Conservation (phyloP, 1,284 basidiomycete genomes). For the Pseudozyma pruni region DNA sequence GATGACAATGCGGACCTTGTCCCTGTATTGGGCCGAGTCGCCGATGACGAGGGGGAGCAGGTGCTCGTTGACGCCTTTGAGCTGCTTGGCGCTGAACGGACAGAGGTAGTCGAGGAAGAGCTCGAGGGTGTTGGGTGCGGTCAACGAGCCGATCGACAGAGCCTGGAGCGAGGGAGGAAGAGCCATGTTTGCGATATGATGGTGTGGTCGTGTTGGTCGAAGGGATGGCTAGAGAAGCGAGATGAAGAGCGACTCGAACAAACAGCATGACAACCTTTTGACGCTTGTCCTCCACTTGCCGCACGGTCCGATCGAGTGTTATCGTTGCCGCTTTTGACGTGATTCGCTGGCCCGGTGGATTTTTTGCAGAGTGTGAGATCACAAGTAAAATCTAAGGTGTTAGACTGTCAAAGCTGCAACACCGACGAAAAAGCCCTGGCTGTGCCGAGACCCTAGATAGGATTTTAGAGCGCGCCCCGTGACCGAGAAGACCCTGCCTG, state of each 20-base stretch:
- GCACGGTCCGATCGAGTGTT: conserved; percentile 10
- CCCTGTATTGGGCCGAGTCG: conserved; percentile 72
- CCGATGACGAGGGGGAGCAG: conserved; percentile 65
- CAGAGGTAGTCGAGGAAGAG: conserved; percentile 72
- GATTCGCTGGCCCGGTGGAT: conserved; percentile 16
- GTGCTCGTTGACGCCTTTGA: conserved; percentile 68
- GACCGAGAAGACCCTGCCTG: no score
- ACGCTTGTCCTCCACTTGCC: conserved; percentile 10
- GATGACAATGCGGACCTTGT: conserved; percentile 82
- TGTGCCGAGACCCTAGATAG: not conserved
- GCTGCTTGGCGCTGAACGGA: conserved; percentile 74
- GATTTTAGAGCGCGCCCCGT: not conserved
- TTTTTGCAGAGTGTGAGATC: conserved; percentile 9
- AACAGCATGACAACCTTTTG: no score
- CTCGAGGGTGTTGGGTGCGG: conserved; percentile 84
- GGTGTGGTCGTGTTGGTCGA: not conserved
- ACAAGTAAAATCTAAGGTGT: no score
- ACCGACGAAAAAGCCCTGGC: no score
- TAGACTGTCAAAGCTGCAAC: no score
- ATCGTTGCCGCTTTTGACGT: conserved; percentile 13
- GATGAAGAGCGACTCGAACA: not conserved
- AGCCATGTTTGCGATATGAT: conserved; percentile 73
- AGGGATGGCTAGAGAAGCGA: not conserved
- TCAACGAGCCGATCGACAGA: conserved; percentile 76
- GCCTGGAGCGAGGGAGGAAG: conserved; percentile 81